Conservation (phyloP, 768 basidiomycete species). For the Trametes cinnabarina region DNA sequence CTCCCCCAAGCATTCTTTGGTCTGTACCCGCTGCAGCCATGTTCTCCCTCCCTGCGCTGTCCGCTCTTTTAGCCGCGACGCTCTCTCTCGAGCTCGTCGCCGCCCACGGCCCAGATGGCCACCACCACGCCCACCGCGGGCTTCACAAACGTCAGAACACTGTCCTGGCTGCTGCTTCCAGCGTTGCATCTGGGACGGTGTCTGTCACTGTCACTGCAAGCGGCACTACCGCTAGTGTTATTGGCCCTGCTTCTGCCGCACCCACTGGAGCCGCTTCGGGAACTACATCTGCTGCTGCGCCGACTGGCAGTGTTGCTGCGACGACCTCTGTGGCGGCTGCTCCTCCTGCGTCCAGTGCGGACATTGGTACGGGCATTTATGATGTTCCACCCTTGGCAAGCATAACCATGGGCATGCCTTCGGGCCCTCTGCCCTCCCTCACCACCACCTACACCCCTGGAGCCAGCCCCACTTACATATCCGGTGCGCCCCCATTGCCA, state of each 20-base stretch:
- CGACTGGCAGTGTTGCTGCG: constrained; percentile 15
- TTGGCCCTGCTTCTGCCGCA: constrained; percentile 1
- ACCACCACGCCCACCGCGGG: constrained; percentile 3
- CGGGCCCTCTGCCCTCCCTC: constrained; percentile 46
- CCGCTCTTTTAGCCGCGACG: constrained; percentile 22
- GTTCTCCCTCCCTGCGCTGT: constrained; percentile 19
- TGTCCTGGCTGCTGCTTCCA: not conserved
- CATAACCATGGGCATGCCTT: constrained; percentile 65
- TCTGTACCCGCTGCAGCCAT: constrained; percentile 11
- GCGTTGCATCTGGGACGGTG: constrained; percentile 1
- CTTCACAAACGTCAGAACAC: constrained; percentile 18
- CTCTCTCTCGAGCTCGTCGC: constrained; percentile 18
- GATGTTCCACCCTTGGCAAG: constrained; percentile 55
- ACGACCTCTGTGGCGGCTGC: constrained; percentile 8
- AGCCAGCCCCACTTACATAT: constrained; percentile 51
- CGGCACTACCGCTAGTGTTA: not conserved
- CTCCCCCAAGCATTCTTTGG: not conserved
- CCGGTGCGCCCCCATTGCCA: constrained; percentile 68
- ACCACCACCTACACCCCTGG: constrained; percentile 58
- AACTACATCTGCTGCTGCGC: constrained; percentile 17
- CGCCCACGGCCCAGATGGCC: constrained; percentile 4
- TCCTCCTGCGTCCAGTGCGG: constrained; percentile 7
- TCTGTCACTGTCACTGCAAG: constrained; percentile 35
- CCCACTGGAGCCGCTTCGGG: constrained; percentile 1
- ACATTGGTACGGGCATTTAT: constrained; percentile 36